Base-by-base conservation (phyloP, 2,329 filamentous ascomycete genomes). In the Myriosclerotinia scirpicola region DNA sequence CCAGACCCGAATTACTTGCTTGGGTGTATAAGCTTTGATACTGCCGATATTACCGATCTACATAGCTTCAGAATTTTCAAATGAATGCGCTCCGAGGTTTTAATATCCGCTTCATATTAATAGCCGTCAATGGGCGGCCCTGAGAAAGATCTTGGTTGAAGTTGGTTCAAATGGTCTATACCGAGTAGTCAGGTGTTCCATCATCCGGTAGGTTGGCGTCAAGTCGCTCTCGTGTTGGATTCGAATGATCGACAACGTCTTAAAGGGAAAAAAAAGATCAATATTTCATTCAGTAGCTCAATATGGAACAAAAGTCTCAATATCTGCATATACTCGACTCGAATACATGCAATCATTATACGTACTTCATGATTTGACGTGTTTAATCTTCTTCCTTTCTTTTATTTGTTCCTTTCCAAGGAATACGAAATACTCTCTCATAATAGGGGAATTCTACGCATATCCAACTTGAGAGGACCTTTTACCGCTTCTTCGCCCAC, bases 401-500 rank as follows among this genome's bases (percentile, higher is more conserved):
- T 38, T 52, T 42, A 55, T 26, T 56, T 26, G 15, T 36, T 56
- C 17, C 52, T 46, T 56, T 56, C 50, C n/a, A 36, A 59, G 30
- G 38, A 50, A 48, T 38, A 58, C 53, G n/a, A 59, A 30, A 30
- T 5, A 53, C 38, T 40, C 44, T 42, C 54, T 42, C 46, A 50
- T 60, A 38, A 60, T 50, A 60, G 58, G 58, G 44, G 58, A 61
- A 50, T 61, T 26, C 50, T 52, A 34, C 34, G 34, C 63, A 42
- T 20, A 36, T 59, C 54, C 63, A 48, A 53, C 44, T 38, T 42
- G 17, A 42, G 34, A 52, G 30, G 42, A 52, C 52, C 56, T 65
- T 65, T 65, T 65, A 61, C 64, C 64, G 64, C 64, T 65, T 60
- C 55, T 65, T 60, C 55, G 26, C 54, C 63, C 63, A 65, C 63